phyloP scores from a whole-genome alignment of 495 filamentous ascomycete species.

The Aspergillus avenaceus region DNA sequence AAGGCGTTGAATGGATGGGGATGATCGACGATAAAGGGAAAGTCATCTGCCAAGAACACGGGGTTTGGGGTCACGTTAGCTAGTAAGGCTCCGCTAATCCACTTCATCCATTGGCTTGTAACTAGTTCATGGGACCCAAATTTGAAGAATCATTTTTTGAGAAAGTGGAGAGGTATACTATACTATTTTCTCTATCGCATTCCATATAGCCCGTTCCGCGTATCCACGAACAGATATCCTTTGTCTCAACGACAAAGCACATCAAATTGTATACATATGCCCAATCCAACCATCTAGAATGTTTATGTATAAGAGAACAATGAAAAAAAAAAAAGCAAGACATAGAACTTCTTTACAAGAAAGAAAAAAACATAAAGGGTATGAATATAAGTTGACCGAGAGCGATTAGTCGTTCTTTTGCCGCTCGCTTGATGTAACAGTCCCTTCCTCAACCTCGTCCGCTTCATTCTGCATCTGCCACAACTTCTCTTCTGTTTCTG shows the following conservation, averaged over 20 bases:
- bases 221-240: neutral
- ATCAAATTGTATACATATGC: neutral
- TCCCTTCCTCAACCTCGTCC: conserved; percentile 4
- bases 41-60: neutral
- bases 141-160: neutral
- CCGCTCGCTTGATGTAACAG: conserved; percentile 1
- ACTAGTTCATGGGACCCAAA: neutral
- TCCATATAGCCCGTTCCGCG: neutral
- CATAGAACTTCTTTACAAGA: neutral
- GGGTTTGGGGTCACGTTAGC: neutral
- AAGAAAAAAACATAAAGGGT: too few species aligned
- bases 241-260: neutral
- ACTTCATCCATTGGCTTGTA: neutral
- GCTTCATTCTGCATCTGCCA: conserved; percentile 32
- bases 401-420: conserved; percentile 4
- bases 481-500: conserved; percentile 28
- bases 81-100: neutral
- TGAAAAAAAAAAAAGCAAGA: neutral
- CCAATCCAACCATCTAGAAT: neutral
- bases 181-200: neutral
- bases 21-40: neutral
- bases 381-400: neutral
- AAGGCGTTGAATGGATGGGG: neutral
- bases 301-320: neutral
- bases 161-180: neutral